These are phyloP conservation scores for Auriscalpium microsporum DNA, from an alignment of 768 basidiomycete species.

Conservation along the genomic window DNA sequence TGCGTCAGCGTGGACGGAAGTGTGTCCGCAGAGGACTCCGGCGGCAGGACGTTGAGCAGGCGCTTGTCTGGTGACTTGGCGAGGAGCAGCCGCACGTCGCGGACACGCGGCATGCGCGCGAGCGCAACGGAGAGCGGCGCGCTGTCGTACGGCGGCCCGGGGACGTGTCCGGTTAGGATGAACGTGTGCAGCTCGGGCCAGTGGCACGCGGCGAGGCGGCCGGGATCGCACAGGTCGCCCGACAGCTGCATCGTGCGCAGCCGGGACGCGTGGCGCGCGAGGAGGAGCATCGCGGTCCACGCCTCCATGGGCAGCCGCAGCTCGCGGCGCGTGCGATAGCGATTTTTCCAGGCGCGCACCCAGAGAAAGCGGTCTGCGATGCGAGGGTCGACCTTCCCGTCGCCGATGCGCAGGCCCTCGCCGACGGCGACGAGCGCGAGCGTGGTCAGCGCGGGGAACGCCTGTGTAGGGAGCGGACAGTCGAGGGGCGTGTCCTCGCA, in stretches of 20 bases:
- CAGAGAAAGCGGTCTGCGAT: constrained; percentile 26
- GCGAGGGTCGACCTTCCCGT: constrained; percentile 25
- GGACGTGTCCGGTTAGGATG: constrained; percentile 22
- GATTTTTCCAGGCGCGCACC: constrained; percentile 29
- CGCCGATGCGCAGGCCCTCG: constrained; percentile 27
- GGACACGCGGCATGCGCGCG: constrained; percentile 22
- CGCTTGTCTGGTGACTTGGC: constrained; percentile 21
- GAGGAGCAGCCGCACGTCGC: constrained; percentile 25
- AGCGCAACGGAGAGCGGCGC: constrained; percentile 21
- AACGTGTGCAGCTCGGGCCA: constrained; percentile 25
- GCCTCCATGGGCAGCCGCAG: constrained; percentile 23
- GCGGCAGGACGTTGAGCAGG: constrained; percentile 12
- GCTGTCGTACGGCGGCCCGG: background rate
- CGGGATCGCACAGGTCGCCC: constrained; percentile 22
- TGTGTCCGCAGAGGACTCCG: background rate
- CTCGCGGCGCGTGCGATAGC: constrained; percentile 25
- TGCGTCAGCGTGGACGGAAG: constrained; percentile 22
- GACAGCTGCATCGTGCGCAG: constrained; percentile 26
- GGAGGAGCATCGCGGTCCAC: constrained; percentile 22
- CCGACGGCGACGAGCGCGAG: constrained; percentile 26
- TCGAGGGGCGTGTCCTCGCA: constrained; percentile 28
- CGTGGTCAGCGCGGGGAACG: background rate
- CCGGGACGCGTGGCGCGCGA: constrained; percentile 22
- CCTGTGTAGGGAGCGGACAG: background rate
- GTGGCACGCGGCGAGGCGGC: constrained; percentile 21